A percentile compares a stretch with the other conserved stretches of the same genome.
Conservation (phyloP, 1,284 basidiomycete species). For the Schizophyllum commune region DNA sequence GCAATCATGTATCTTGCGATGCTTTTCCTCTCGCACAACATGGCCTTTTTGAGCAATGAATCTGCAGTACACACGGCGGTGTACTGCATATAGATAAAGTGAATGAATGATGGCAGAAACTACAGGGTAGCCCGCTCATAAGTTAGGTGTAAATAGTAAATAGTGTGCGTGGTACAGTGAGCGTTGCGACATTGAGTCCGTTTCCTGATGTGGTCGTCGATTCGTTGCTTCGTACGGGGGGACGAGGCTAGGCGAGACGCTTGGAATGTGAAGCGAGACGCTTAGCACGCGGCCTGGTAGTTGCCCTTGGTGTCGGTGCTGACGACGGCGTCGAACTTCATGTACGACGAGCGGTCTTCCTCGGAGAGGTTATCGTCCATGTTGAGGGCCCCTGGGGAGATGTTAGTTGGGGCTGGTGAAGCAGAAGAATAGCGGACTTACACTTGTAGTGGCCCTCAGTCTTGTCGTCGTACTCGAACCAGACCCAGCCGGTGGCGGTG, state of each 20-base stretch:
- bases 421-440: neutral
- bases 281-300: neutral
- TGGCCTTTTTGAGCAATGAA: no score
- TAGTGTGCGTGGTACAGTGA: neutral
- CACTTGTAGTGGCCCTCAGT: neutral
- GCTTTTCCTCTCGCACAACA: no score
- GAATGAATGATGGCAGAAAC: neutral
- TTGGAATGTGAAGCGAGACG: no score
- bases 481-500: constrained; percentile 5
- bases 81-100: neutral
- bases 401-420: neutral
- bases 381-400: neutral
- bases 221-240: neutral
- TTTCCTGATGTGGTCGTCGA: neutral
- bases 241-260: no score
- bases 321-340: neutral
- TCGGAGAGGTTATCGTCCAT: neutral
- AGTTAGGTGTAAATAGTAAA: neutral
- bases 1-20: no score
- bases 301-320: neutral
- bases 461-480: constrained; percentile 5
- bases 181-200: neutral
- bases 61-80: neutral
- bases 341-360: neutral
- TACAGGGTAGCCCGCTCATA: neutral